Percentiles rank a stretch among this genome's conserved stretches.
These are phyloP conservation scores for Tolypocladium inflatum DNA, from an alignment of 2,329 filamentous ascomycete genomes.

Conservation along the genomic window DNA sequence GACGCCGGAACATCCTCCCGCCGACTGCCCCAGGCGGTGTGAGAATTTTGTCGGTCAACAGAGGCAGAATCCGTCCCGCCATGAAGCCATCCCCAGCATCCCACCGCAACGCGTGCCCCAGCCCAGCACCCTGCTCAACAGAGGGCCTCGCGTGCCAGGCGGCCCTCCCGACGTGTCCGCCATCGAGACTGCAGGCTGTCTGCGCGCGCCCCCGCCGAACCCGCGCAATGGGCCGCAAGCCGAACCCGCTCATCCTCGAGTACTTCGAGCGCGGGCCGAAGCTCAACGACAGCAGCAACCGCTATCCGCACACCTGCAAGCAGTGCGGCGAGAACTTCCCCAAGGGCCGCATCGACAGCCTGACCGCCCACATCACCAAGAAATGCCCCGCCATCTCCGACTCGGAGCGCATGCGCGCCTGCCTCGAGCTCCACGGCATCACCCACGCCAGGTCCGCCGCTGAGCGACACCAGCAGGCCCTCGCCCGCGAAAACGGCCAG, in stretches of 20 bases:
- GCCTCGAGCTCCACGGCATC: slow-evolving; percentile 63
- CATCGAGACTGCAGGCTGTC: background rate
- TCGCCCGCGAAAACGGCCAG: slow-evolving; percentile 19
- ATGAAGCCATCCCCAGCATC: slow-evolving; percentile 6
- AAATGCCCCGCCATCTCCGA: slow-evolving; percentile 74
- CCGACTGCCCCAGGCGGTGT: slow-evolving; percentile 18
- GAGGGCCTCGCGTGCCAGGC: background rate
- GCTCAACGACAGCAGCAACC: slow-evolving; percentile 80
- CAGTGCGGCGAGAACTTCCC: slow-evolving; percentile 81
- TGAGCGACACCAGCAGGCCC: slow-evolving; percentile 17
- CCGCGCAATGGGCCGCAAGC: slow-evolving; percentile 65
- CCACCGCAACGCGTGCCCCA: slow-evolving; percentile 1
- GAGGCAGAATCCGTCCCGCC: slow-evolving; percentile 21
- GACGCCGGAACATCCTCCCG: background rate
- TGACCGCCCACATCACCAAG: slow-evolving; percentile 75
- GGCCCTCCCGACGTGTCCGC: background rate
- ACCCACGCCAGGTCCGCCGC: slow-evolving; percentile 34
- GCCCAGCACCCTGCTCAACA: background rate
- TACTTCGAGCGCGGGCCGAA: slow-evolving; percentile 84
- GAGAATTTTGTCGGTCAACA: slow-evolving; percentile 24
- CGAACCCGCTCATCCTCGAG: slow-evolving; percentile 75
- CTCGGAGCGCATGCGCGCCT: slow-evolving; percentile 65
- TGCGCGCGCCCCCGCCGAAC: background rate
- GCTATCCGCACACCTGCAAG: slow-evolving; percentile 87
- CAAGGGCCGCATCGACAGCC: slow-evolving; percentile 76